Conservation (phyloP, 768 basidiomycete species). For the Leccinellum albellum region DNA sequence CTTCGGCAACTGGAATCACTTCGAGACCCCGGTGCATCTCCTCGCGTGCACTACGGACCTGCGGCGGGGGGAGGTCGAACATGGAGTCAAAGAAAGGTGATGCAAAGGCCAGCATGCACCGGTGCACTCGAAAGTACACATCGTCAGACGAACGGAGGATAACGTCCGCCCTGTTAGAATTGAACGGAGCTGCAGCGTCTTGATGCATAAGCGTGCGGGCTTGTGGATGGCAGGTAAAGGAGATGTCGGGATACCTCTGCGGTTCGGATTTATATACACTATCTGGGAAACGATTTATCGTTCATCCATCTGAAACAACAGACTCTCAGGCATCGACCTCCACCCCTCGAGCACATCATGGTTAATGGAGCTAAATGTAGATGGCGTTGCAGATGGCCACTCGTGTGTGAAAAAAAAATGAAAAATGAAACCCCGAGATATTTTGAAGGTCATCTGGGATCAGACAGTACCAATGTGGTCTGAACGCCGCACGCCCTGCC, state of each 20-base stretch:
- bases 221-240: background rate
- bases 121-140: slow-evolving; percentile 22
- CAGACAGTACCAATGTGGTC: background rate
- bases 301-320: background rate
- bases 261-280: slow-evolving; percentile 12
- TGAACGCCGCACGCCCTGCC: too few species aligned
- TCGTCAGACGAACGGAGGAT: slow-evolving; percentile 50
- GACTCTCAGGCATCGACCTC: slow-evolving; percentile 7
- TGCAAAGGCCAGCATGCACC: slow-evolving; percentile 25
- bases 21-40: slow-evolving; percentile 17
- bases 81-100: slow-evolving; percentile 32
- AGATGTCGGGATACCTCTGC: background rate
- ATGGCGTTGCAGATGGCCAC: background rate
- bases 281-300: background rate
- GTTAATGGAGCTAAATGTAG: background rate
- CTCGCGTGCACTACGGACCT: slow-evolving; percentile 2
- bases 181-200: slow-evolving; percentile 38
- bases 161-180: slow-evolving; percentile 46
- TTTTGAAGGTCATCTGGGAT: background rate
- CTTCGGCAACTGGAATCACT: slow-evolving; percentile 31
- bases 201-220: slow-evolving; percentile 13
- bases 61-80: slow-evolving; percentile 30
- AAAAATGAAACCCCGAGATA: background rate
- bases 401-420: background rate
- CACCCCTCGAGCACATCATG: background rate